Evolutionary conservation across 2,329 filamentous ascomycete species (phyloP).

Genomic region (Calycina marina): DNA sequence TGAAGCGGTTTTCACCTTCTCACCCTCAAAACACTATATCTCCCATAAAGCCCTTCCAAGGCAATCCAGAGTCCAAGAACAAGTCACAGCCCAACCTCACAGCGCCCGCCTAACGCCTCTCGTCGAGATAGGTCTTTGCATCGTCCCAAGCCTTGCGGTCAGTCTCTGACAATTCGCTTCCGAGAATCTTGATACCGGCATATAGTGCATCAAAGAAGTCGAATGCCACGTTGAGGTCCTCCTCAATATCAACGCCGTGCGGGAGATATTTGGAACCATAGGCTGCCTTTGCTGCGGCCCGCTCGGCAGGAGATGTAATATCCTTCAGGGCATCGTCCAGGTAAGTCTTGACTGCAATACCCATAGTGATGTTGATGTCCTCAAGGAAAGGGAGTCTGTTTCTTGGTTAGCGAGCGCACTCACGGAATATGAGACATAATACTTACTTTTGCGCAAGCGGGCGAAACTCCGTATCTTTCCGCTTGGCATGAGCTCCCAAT

Average conservation of each 20-base stretch:
- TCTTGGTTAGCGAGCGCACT: not conserved
- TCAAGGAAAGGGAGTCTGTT: conserved; percentile 49
- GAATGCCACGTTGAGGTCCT: conserved; percentile 43
- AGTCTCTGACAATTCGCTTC: conserved; percentile 30
- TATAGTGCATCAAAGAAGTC: conserved; percentile 44
- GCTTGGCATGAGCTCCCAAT: conserved; percentile 62
- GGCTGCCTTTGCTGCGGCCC: conserved; percentile 29
- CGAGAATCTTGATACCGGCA: conserved; percentile 40
- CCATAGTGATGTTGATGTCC: conserved; percentile 61
- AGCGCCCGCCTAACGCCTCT: conserved; percentile 17
- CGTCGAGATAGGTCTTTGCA: conserved; percentile 35
- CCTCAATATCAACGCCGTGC: conserved; percentile 39
- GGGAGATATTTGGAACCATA: conserved; percentile 38
- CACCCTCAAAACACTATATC: no score
- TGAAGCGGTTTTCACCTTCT: no score
- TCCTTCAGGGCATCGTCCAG: conserved; percentile 54
- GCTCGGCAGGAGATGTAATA: conserved; percentile 35
- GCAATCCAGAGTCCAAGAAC: no score
- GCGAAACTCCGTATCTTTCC: conserved; percentile 48
- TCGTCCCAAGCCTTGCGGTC: conserved; percentile 39
- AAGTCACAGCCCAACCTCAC: no score
- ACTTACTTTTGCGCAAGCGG: conserved; percentile 60
- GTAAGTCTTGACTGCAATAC: conserved; percentile 68
- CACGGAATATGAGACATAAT: conserved; percentile 1
- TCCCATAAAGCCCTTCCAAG: no score